These are phyloP conservation scores for Calonectria pseudoturangicola DNA, from an alignment of 2,329 filamentous ascomycete species.

Conservation along the genomic window DNA sequence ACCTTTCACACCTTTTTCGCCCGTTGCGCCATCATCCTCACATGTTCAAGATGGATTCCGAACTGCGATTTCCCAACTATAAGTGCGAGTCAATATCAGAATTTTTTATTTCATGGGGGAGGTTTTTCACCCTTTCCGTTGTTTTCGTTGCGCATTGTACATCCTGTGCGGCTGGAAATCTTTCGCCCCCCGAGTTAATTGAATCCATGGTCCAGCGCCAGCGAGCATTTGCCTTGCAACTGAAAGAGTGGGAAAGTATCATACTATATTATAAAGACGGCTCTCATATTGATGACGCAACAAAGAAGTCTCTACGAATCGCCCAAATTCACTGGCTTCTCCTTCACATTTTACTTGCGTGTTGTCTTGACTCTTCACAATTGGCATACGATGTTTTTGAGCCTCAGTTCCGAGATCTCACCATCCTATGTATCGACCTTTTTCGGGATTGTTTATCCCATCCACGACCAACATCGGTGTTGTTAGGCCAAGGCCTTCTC, in stretches of 20 bases:
- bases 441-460: slow-evolving; percentile 18
- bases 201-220: slow-evolving; percentile 3
- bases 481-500: neutral
- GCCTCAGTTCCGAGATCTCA: slow-evolving; percentile 2
- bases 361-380: slow-evolving; percentile 2
- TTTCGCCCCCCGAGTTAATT: neutral
- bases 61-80: slow-evolving; percentile 3
- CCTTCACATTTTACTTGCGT: slow-evolving; percentile 6
- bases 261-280: slow-evolving; percentile 17
- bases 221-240: neutral
- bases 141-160: slow-evolving; percentile 2
- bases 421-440: slow-evolving; percentile 1
- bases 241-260: slow-evolving; percentile 18
- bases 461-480: slow-evolving; percentile 4
- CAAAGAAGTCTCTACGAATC: slow-evolving; percentile 9
- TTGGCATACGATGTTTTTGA: slow-evolving; percentile 11
- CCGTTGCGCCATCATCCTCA: slow-evolving; percentile 2
- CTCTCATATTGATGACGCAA: slow-evolving; percentile 7
- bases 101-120: slow-evolving; percentile 16
- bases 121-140: slow-evolving; percentile 13
- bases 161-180: neutral
- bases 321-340: slow-evolving; percentile 19
- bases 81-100: slow-evolving; percentile 16
- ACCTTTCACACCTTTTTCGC: slow-evolving; percentile 12
- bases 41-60: slow-evolving; percentile 12